Evolutionary conservation across 495 filamentous ascomycete species (phyloP), one percentile per base, ranked within the genome.

Genomic region (Aspergillus ostianus): DNA sequence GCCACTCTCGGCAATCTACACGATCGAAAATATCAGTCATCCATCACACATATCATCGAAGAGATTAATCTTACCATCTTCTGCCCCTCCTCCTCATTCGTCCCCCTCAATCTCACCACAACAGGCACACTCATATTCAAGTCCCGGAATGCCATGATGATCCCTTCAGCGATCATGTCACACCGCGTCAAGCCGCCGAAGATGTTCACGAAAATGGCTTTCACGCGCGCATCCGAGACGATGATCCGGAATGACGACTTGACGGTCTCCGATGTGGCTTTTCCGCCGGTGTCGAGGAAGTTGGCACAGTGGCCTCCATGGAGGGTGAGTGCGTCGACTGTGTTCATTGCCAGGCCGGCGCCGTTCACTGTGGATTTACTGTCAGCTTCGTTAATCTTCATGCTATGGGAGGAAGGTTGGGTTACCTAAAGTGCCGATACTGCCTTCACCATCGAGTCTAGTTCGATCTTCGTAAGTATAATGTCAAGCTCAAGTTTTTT

Each of bases 281-380:
- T 96, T 53, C 91, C 92, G 29, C 92, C 92, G 0, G 91, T 95
- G 68, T 96, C 92, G 27, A 96, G 80, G 75, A 97, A 96, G 59
- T 96, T 96, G 29, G 90, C 82, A 27, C 84, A 85, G 47, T 80
- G 74, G 50, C 86, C 87, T 45, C 85, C 86, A 59, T 84, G 84
- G 45, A 83, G 72, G 4, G 81, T 78, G 7, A 95, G 83, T 3
- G 89, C 88, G 66, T 96, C 92, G 58, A 91, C 84, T 0, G 92
- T 95, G 73, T 95, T 95, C 91, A 97, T 95, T 10, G 91, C 91
- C 20, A 96, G 85, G 4, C 92, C 92, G 23, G 92, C 92, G 47
- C 92, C 92, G 66, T 96, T 96, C 58, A 93, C 90, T 79, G 23
- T 26, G 41, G 3, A 32, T 44, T 17, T 20, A 41, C 3, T 20